phyloP scores from a whole-genome alignment of 78 protist genomes.

The Chrysochromulina tobinii region DNA sequence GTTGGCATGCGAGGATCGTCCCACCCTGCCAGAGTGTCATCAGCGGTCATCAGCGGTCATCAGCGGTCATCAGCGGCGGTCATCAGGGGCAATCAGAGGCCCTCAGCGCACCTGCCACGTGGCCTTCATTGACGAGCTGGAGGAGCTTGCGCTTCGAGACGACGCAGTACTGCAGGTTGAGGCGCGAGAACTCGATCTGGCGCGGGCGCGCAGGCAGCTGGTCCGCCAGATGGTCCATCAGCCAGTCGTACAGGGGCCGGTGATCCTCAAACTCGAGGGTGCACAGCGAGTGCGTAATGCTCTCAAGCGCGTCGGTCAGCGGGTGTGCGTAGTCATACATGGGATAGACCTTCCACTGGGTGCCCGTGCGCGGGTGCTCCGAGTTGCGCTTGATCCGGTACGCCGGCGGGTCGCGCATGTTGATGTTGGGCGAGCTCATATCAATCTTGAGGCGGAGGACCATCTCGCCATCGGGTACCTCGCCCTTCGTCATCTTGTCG shows the following conservation, averaged over 20 bases:
- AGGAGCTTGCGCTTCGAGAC: constrained; percentile 66
- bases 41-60: too few species aligned
- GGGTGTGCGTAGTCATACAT: constrained; percentile 68
- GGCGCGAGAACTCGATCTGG: constrained; percentile 65
- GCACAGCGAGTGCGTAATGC: constrained; percentile 78
- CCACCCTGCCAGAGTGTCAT: not conserved
- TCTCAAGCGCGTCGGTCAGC: constrained; percentile 63
- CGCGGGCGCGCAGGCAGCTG: constrained; percentile 44
- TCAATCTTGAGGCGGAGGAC: constrained; percentile 69
- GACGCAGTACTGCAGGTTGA: constrained; percentile 63
- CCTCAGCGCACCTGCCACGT: not conserved
- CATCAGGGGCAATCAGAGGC: too few species aligned
- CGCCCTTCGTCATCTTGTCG: constrained; percentile 53
- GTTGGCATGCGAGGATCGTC: constrained; percentile 72
- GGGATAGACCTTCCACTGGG: constrained; percentile 76
- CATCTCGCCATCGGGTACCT: constrained; percentile 52
- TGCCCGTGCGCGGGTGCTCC: constrained; percentile 59
- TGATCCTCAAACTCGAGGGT: constrained; percentile 70
- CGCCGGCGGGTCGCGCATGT: constrained; percentile 55
- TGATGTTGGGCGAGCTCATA: constrained; percentile 47
- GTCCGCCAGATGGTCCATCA: constrained; percentile 16
- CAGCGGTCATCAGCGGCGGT: too few species aligned
- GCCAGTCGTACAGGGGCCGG: constrained; percentile 64
- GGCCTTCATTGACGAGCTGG: constrained; percentile 43
- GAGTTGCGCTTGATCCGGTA: constrained; percentile 46